These are phyloP conservation scores for Jimgerdemannia lactiflua DNA, from an alignment of 192 early-diverging fungal genomes.

Conservation along the genomic window DNA sequence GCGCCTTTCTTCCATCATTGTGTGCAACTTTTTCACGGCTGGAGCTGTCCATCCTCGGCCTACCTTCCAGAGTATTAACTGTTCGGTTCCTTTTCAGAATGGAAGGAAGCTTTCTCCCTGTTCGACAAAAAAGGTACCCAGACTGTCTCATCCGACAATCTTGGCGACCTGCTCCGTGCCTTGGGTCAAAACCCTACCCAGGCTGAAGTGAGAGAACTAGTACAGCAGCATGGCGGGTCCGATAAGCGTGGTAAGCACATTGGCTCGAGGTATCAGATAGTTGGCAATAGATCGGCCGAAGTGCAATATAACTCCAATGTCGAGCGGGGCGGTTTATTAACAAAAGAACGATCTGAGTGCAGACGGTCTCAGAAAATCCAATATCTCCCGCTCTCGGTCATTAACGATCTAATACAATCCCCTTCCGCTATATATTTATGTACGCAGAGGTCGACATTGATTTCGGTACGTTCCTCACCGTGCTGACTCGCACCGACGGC, in stretches of 20 bases:
- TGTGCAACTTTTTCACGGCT: too few species aligned
- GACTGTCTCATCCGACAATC: slow-evolving; percentile 56
- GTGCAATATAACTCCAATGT: too few species aligned
- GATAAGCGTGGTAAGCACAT: slow-evolving; percentile 26
- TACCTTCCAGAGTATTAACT: too few species aligned
- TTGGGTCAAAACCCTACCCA: slow-evolving; percentile 80
- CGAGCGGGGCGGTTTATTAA: too few species aligned
- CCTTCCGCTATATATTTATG: too few species aligned
- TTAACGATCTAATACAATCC: too few species aligned
- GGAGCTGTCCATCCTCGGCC: too few species aligned
- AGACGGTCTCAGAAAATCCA: background rate
- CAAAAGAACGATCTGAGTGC: background rate
- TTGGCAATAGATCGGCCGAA: background rate
- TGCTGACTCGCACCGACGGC: slow-evolving; percentile 68
- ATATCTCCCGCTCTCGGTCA: too few species aligned
- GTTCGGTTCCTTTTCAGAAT: slow-evolving; percentile 13
- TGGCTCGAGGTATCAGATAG: background rate
- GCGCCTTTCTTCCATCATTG: too few species aligned
- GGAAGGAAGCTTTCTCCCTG: slow-evolving; percentile 77
- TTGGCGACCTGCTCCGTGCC: slow-evolving; percentile 76
- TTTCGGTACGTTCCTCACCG: slow-evolving; percentile 71
- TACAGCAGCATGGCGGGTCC: slow-evolving; percentile 31
- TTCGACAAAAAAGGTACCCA: slow-evolving; percentile 77
- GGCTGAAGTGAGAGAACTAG: slow-evolving; percentile 65
- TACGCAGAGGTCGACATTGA: slow-evolving; percentile 44